Evolutionary conservation across 1,139 yeast species (phyloP), one percentile per base, ranked within the genome.

Genomic region (Yamadazyma mexicana): DNA sequence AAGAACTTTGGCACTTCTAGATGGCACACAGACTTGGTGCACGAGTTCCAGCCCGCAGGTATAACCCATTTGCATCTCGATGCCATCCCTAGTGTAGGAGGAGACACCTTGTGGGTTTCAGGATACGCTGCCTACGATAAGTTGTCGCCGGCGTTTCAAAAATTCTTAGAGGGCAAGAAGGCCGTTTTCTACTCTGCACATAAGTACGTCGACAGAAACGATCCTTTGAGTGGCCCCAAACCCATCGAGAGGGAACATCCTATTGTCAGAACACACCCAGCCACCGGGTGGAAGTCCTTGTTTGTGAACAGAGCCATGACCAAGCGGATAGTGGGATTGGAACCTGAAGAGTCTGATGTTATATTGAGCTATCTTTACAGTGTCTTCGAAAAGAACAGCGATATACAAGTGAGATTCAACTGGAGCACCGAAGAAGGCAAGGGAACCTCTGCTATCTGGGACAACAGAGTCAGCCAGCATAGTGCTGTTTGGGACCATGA

Each of bases 361-460:
- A 55, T 67, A 31, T 64, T 67, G 50, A 63, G 65, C 31, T 63
- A 64, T 48, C 60, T 67, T 47, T 66, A 44, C 46, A 39, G 49
- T 5, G 50, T 66, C 14, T 64, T 51, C 37, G 73, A 67, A 49
- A 64, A 57, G 50, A 61, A 64, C 48, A 54, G 61, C 46, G 72
- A 66, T 43, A 65, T 66, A 35, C 82, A 77, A 54, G 80, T 75
- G 27, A 60, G 83, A 26, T 26, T 26, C 29, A 31, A 31, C 34
- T 78, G 83, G 83, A 66, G 66, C 42, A 60, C 76, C 23, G 61
- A 67, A 49, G 58, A 61, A 1, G 81, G 80, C 5, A 63, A 62
- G 32, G 81, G 81, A 22, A 71, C 79, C 24, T 71, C 79, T 43
- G 82, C 81, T 31, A 53, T 77, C 35, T 78, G 83, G 83, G 82